phyloP scores from a whole-genome alignment of 768 basidiomycete genomes.

The Holtermannia corniformis region DNA sequence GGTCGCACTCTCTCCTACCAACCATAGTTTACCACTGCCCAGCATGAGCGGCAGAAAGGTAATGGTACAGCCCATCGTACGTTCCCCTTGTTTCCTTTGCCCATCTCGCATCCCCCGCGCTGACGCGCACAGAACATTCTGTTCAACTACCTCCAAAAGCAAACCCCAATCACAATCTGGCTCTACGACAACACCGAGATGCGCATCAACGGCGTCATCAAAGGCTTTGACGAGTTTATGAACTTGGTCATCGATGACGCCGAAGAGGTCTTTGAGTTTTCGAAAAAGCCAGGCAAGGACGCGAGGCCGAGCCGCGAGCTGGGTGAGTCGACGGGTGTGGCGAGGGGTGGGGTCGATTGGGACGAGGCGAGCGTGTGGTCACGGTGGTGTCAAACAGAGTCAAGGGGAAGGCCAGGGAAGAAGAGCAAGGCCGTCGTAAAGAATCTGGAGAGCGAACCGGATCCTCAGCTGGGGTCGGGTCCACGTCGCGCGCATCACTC shows the following conservation, averaged over 20 bases:
- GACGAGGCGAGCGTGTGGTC: background rate
- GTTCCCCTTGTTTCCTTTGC: slow-evolving; percentile 34
- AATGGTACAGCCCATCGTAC: slow-evolving; percentile 98
- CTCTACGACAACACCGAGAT: slow-evolving; percentile 94
- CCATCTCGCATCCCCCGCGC: background rate
- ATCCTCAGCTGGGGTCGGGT: background rate
- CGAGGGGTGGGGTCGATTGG: background rate
- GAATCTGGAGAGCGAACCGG: slow-evolving; percentile 2
- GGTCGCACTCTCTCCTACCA: too few species aligned
- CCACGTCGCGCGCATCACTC: background rate
- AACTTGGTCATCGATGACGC: slow-evolving; percentile 93
- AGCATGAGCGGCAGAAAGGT: slow-evolving; percentile 89
- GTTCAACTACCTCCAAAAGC: slow-evolving; percentile 44
- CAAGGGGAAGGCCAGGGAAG: background rate
- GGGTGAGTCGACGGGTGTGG: slow-evolving; percentile 46
- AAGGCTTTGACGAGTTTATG: slow-evolving; percentile 99
- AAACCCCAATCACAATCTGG: slow-evolving; percentile 81
- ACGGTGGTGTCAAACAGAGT: background rate
- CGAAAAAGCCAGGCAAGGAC: slow-evolving; percentile 51
- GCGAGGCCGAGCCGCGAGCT: slow-evolving; percentile 73
- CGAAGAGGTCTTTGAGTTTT: slow-evolving; percentile 67
- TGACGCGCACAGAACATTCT: slow-evolving; percentile 16
- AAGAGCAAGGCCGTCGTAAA: slow-evolving; percentile 1
- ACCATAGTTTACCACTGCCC: too few species aligned
- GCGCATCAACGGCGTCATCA: slow-evolving; percentile 90